Conservation (phyloP, 768 basidiomycete species). For the Collybia mongolica region DNA sequence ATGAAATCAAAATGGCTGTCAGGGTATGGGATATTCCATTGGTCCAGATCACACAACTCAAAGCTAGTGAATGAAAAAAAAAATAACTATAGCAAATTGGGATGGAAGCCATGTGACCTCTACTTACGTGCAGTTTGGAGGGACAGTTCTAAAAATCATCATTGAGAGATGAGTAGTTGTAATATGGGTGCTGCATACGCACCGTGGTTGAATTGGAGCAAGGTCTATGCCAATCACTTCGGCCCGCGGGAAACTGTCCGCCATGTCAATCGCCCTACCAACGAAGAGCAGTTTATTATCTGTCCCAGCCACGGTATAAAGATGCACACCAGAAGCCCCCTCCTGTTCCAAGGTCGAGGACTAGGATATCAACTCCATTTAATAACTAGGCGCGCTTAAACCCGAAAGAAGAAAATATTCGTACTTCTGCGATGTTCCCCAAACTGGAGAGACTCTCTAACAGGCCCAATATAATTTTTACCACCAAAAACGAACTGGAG, state of each 20-base stretch:
- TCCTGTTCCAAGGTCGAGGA: constrained; percentile 73
- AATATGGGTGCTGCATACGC: constrained; percentile 11
- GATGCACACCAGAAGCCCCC: constrained; percentile 54
- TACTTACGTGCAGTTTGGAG: constrained; percentile 72
- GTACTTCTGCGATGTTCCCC: constrained; percentile 44
- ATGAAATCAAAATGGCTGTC: constrained; percentile 64
- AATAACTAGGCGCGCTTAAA: too few relatives aligned
- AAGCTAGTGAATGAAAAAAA: constrained; percentile 40
- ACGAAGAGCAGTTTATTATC: background rate
- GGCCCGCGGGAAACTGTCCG: constrained; percentile 66
- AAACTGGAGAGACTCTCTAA: constrained; percentile 53
- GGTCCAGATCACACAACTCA: constrained; percentile 69
- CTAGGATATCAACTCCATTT: constrained; percentile 18
- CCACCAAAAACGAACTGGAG: constrained; percentile 66
- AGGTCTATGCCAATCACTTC: constrained; percentile 72
- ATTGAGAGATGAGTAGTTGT: constrained; percentile 1
- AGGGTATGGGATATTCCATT: constrained; percentile 60
- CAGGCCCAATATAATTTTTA: constrained; percentile 65
- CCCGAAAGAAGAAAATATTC: constrained; percentile 9
- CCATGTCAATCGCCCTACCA: constrained; percentile 68
- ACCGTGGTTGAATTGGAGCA: constrained; percentile 74
- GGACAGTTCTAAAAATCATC: constrained; percentile 46
- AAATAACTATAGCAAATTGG: constrained; percentile 6
- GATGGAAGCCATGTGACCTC: background rate
- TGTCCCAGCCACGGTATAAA: background rate